Conservation (phyloP, 257 asterid genomes). For the Gentiana straminea region DNA sequence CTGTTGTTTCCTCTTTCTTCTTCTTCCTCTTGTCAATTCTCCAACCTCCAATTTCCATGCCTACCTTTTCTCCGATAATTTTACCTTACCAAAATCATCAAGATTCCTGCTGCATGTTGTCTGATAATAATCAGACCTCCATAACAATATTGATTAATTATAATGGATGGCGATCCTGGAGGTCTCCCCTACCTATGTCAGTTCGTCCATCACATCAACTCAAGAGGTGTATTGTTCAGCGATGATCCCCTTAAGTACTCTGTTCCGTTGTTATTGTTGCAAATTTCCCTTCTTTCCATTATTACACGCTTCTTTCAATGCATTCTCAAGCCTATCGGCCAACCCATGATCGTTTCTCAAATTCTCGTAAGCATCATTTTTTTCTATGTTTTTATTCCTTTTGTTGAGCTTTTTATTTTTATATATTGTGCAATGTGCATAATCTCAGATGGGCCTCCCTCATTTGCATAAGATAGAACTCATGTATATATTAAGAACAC, state of each 20-base stretch:
- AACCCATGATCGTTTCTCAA: slow-evolving; percentile 57
- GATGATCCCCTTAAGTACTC: slow-evolving; percentile 38
- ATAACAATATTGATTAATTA: neutral
- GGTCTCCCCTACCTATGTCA: slow-evolving; percentile 20
- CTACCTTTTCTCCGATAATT: neutral
- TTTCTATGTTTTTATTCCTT: neutral
- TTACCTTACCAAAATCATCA: neutral
- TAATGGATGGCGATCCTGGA: slow-evolving; percentile 2
- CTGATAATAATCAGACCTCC: neutral
- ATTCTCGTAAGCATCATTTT: slow-evolving; percentile 37
- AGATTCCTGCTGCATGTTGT: neutral
- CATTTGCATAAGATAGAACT: too few relatives aligned
- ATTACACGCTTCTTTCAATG: slow-evolving; percentile 35
- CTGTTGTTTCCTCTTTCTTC: neutral
- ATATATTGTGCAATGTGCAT: too few relatives aligned
- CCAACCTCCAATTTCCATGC: neutral
- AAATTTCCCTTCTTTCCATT: slow-evolving; percentile 44
- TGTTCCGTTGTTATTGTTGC: slow-evolving; percentile 39
- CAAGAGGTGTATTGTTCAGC: slow-evolving; percentile 28
- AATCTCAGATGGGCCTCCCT: too few relatives aligned
- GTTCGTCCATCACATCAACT: slow-evolving; percentile 25
- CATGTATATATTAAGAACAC: too few relatives aligned
- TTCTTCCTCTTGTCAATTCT: neutral
- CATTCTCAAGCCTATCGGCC: slow-evolving; percentile 49
- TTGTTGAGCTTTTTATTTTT: too few relatives aligned